These are phyloP conservation scores for Clitoria ternatea DNA, from an alignment of 306 rosid species.

Conservation along the genomic window DNA sequence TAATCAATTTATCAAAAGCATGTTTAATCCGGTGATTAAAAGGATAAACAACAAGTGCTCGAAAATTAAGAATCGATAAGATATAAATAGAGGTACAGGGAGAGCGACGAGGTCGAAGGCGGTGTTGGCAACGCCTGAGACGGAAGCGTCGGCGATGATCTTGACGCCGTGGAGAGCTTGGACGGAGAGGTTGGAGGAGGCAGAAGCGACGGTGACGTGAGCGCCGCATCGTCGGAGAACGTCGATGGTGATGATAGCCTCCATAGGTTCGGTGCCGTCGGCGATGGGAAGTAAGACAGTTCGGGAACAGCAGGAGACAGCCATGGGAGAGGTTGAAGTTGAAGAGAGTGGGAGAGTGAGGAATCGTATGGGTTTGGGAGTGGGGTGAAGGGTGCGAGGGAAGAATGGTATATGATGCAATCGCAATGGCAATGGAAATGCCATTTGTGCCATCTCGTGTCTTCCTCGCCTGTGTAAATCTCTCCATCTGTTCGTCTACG, in stretches of 20 bases:
- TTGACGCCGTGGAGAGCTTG: slow-evolving; percentile 70
- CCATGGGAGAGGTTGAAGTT: not conserved
- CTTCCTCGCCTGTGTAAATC: not conserved
- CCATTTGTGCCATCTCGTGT: slow-evolving; percentile 31
- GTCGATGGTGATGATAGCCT: slow-evolving; percentile 77
- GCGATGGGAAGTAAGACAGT: slow-evolving; percentile 91
- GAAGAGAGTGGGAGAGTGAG: not conserved
- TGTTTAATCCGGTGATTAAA: not conserved
- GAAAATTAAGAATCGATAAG: not conserved
- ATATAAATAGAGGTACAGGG: slow-evolving; percentile 45
- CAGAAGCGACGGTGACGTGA: slow-evolving; percentile 80
- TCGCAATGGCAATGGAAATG: too few species aligned
- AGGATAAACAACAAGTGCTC: not conserved
- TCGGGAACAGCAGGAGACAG: slow-evolving; percentile 16
- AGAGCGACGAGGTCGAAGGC: slow-evolving; percentile 77
- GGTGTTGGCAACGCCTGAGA: slow-evolving; percentile 46
- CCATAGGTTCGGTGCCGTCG: slow-evolving; percentile 84
- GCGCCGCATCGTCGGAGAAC: slow-evolving; percentile 94
- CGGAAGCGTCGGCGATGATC: slow-evolving; percentile 67
- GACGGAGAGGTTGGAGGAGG: slow-evolving; percentile 52
- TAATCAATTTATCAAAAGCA: not conserved
- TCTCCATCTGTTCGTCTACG: not conserved
- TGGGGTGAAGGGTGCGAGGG: slow-evolving; percentile 15
- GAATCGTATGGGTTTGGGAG: not conserved
- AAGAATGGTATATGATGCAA: slow-evolving; percentile 24